A percentile compares a stretch with the other conserved stretches of the same genome.
These are phyloP conservation scores for Filosporella fistucella DNA, from an alignment of 495 filamentous ascomycete species.

Conservation along the genomic window DNA sequence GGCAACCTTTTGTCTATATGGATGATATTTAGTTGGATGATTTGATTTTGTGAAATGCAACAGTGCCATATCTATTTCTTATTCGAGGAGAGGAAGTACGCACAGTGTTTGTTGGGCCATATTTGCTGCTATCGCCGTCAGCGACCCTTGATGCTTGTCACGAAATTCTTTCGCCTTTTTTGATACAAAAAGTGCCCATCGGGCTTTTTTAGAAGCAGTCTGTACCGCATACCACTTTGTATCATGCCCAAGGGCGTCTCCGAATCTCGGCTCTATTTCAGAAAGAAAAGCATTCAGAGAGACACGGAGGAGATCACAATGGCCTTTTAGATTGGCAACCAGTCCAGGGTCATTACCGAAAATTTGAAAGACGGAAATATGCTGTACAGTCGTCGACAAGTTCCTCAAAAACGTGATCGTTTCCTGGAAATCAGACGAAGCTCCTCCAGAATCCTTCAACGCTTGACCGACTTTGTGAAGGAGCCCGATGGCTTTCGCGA, in stretches of 20 bases:
- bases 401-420: not conserved
- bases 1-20: not conserved
- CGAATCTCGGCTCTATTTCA: not conserved
- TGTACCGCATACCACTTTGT: not conserved
- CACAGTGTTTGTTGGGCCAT: too few species aligned
- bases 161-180: not conserved
- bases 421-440: constrained; percentile 7
- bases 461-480: constrained; percentile 1
- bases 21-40: not conserved
- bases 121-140: not conserved
- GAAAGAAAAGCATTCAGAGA: not conserved
- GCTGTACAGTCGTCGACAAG: not conserved
- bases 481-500: not conserved
- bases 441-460: constrained; percentile 6
- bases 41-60: not conserved
- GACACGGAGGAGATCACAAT: not conserved
- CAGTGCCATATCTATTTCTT: too few species aligned
- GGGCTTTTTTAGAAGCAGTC: not conserved
- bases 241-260: not conserved
- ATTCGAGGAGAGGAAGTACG: too few species aligned
- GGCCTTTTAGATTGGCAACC: not conserved
- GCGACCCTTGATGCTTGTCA: not conserved
- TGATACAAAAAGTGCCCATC: not conserved
- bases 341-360: not conserved
- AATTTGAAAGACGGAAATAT: not conserved